Conservation (phyloP, 805 yeast genomes). For the Hagleromyces aurorensis region DNA sequence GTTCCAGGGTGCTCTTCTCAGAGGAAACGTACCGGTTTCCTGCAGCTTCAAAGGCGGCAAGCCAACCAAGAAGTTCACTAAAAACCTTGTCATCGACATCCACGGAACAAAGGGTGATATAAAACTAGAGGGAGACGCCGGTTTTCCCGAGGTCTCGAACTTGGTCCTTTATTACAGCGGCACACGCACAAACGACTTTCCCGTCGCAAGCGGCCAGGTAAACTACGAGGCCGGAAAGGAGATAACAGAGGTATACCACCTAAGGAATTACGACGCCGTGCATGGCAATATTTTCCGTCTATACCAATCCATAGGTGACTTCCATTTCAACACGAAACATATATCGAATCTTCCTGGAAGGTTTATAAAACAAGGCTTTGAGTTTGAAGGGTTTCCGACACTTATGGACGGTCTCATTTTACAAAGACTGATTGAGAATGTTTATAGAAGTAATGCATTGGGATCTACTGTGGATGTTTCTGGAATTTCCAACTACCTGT, state of each 20-base stretch:
- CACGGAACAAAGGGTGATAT: constrained; percentile 30
- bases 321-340: constrained; percentile 23
- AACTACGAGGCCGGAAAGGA: constrained; percentile 20
- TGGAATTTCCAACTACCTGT: constrained; percentile 2
- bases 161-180: constrained; percentile 28
- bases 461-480: constrained; percentile 17
- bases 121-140: constrained; percentile 30
- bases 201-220: constrained; percentile 5
- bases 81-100: constrained; percentile 28
- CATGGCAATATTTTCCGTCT: constrained; percentile 26
- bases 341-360: constrained; percentile 17
- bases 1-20: constrained; percentile 24
- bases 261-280: constrained; percentile 27
- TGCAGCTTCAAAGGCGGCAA: constrained; percentile 29
- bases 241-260: constrained; percentile 27
- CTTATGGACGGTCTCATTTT: constrained; percentile 22
- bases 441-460: constrained; percentile 19
- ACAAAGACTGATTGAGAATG: constrained; percentile 22
- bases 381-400: constrained; percentile 28
- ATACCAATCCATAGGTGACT: constrained; percentile 28
- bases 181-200: constrained; percentile 14
- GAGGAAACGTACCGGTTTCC: constrained; percentile 27
- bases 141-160: constrained; percentile 29
- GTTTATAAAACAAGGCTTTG: constrained; percentile 23
- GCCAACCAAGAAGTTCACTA: constrained; percentile 28